Evolutionary conservation across 140 eudicot genomes (phyloP).

Genomic region (Senecio squalidus): DNA sequence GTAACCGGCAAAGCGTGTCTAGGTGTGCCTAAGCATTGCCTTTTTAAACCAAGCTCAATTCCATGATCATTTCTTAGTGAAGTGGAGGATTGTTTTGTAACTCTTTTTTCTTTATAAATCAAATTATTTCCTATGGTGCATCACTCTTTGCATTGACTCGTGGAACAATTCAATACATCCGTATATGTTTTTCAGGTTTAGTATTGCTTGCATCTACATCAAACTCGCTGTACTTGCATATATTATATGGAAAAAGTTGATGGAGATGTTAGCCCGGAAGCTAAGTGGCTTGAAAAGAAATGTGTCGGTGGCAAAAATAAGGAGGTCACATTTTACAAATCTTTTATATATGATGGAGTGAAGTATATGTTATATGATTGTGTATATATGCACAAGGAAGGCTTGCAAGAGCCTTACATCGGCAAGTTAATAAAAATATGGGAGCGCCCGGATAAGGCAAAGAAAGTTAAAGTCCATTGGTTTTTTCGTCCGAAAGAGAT

Average conservation of each 20-base stretch:
- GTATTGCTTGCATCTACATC: conserved; percentile 15
- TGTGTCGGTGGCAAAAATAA: conserved; percentile 49
- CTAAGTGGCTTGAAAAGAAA: conserved; percentile 62
- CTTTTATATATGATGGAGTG: conserved; percentile 65
- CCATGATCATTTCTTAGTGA: no score
- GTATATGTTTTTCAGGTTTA: background rate
- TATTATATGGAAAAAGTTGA: conserved; percentile 29
- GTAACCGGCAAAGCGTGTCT: no score
- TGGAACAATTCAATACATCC: no score
- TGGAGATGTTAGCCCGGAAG: conserved; percentile 29
- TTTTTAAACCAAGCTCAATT: no score
- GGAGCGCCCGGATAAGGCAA: conserved; percentile 42
- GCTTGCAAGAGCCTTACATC: conserved; percentile 43
- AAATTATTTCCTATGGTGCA: no score
- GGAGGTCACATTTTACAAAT: conserved; percentile 53
- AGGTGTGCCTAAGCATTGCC: no score
- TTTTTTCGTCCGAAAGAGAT: conserved; percentile 66
- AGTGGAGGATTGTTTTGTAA: no score
- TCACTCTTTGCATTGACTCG: no score
- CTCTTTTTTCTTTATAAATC: no score
- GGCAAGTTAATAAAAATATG: conserved; percentile 71
- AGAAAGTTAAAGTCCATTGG: conserved; percentile 71
- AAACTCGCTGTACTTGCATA: conserved; percentile 19
- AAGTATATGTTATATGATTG: conserved; percentile 55
- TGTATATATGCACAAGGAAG: conserved; percentile 64